Conservation (phyloP, 164 flowering plant species). For the Warburgia ugandensis region DNA sequence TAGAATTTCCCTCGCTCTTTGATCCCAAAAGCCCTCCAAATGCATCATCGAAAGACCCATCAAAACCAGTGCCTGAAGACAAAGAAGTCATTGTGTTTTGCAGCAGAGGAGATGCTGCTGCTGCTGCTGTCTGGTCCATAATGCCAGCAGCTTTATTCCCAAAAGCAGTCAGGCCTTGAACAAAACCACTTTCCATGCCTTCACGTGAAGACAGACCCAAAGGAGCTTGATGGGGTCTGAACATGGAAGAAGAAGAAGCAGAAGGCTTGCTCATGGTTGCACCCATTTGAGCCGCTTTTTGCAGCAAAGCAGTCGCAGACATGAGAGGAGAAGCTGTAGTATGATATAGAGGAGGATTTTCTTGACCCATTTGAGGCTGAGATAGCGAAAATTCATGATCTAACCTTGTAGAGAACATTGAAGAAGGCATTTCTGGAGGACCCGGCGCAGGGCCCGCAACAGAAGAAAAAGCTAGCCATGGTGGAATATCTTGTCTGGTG, state of each 20-base stretch:
- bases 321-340: conserved; percentile 46
- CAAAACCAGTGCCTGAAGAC: conserved; percentile 28
- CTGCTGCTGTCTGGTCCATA: conserved; percentile 20
- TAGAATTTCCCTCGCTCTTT: conserved; percentile 16
- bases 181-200: conserved; percentile 24
- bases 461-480: conserved; percentile 41
- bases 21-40: conserved; percentile 30
- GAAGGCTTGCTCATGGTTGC: conserved; percentile 42
- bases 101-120: conserved; percentile 21
- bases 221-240: conserved; percentile 42
- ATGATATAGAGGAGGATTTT: conserved; percentile 13
- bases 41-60: conserved; percentile 32
- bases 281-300: conserved; percentile 94
- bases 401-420: conserved; percentile 26
- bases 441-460: conserved; percentile 16
- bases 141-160: conserved; percentile 35
- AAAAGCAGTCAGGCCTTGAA: conserved; percentile 27
- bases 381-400: conserved; percentile 20
- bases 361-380: conserved; percentile 9
- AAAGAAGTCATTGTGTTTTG: conserved; percentile 43
- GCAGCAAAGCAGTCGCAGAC: conserved; percentile 96
- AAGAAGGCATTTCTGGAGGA: conserved; percentile 24
- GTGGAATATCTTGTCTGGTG: conserved; percentile 36
- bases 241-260: conserved; percentile 17
- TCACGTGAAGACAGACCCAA: conserved; percentile 46